Evolutionary conservation across 148 eudicot genomes (phyloP).

Genomic region (Simmondsia chinensis): DNA sequence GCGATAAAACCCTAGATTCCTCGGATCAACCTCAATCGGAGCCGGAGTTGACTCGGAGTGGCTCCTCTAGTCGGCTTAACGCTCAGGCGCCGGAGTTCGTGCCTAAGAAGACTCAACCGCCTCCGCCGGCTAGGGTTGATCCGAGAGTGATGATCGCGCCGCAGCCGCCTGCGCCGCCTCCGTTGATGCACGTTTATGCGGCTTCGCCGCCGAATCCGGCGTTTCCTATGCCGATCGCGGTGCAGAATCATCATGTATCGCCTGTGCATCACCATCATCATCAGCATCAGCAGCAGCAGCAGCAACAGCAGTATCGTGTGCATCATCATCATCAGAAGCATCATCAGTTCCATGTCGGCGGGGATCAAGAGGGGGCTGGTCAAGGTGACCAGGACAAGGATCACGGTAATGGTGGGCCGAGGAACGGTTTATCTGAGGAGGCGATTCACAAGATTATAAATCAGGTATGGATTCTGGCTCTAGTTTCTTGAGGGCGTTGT

Average conservation of each 20-base stretch:
- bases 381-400: slow-evolving; percentile 12
- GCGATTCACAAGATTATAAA: slow-evolving; percentile 52
- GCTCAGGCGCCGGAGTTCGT: slow-evolving; percentile 81
- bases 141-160: slow-evolving; percentile 23
- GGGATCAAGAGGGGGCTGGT: slow-evolving; percentile 9
- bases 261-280: slow-evolving; percentile 7
- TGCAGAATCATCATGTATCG: slow-evolving; percentile 13
- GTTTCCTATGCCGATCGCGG: slow-evolving; percentile 19
- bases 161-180: slow-evolving; percentile 21
- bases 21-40: slow-evolving; percentile 27
- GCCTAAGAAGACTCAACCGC: slow-evolving; percentile 12
- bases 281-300: background rate
- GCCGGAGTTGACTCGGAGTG: slow-evolving; percentile 19
- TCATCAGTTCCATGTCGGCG: slow-evolving; percentile 6
- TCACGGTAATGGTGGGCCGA: slow-evolving; percentile 7
- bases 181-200: slow-evolving; percentile 26
- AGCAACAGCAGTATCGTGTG: slow-evolving; percentile 11
- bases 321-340: slow-evolving; percentile 15
- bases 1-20: slow-evolving; percentile 31
- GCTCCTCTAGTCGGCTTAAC: slow-evolving; percentile 43
- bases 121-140: slow-evolving; percentile 12
- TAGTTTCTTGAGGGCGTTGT: background rate
- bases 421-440: slow-evolving; percentile 53
- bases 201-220: slow-evolving; percentile 17
- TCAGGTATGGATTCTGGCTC: slow-evolving; percentile 34